phyloP scores from a whole-genome alignment of 208 protist genomes.

The Wallacemonas sp. region DNA sequence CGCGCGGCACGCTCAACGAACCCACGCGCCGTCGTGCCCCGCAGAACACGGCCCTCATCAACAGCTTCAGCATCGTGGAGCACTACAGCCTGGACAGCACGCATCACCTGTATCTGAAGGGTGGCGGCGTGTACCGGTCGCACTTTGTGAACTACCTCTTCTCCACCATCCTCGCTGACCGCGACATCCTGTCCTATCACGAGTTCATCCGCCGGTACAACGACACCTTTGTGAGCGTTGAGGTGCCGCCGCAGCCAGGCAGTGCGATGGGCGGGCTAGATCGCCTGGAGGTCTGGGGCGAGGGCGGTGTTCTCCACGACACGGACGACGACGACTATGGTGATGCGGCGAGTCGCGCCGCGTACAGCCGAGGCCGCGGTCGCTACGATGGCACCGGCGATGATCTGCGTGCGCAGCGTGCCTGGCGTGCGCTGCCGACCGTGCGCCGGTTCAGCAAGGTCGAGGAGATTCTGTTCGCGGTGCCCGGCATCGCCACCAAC shows the following conservation, averaged over 20 bases:
- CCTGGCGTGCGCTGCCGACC: constrained; percentile 29
- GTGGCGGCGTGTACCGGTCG: constrained; percentile 75
- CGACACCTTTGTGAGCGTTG: constrained; percentile 62
- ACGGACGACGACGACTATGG: too few relatives aligned
- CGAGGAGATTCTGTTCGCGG: constrained; percentile 88
- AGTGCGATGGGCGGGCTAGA: neutral
- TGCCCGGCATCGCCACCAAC: constrained; percentile 83
- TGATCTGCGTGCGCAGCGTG: constrained; percentile 6
- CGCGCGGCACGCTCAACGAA: constrained; percentile 3
- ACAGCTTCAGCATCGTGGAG: constrained; percentile 89
- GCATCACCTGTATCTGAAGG: constrained; percentile 75
- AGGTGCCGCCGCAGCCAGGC: constrained; percentile 47
- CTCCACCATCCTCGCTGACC: constrained; percentile 44
- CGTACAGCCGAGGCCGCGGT: neutral
- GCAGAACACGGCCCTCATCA: constrained; percentile 73
- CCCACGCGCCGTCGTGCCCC: constrained; percentile 25
- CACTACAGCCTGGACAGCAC: constrained; percentile 74
- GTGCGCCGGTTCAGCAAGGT: constrained; percentile 77
- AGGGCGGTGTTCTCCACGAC: too few relatives aligned
- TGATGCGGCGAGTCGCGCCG: neutral
- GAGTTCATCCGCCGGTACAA: constrained; percentile 78
- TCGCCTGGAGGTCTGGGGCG: constrained; percentile 15
- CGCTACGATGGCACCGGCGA: constrained; percentile 9
- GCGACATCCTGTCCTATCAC: constrained; percentile 34
- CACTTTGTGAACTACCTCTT: constrained; percentile 86